phyloP scores from a whole-genome alignment of 129 eudicot genomes.

The Lactuca sativa region DNA sequence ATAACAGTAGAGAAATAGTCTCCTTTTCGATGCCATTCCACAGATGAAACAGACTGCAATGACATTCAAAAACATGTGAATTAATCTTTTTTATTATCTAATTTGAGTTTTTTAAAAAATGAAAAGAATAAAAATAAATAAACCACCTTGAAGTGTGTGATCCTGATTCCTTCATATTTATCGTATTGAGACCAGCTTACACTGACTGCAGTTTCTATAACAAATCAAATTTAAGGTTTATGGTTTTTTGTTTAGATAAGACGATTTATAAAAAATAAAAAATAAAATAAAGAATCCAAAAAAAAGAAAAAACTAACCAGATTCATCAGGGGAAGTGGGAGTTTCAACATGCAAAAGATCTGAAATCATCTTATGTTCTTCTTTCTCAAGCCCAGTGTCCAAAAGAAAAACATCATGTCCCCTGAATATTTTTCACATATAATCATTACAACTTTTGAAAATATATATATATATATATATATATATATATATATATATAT shows the following conservation, averaged over 20 bases:
- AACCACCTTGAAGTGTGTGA: conserved; percentile 79
- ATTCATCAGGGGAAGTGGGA: conserved; percentile 49
- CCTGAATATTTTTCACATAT: conserved; percentile 38
- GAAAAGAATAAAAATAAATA: neutral
- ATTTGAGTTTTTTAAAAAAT: neutral
- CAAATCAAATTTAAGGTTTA: neutral
- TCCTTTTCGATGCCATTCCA: conserved; percentile 99
- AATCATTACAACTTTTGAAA: neutral
- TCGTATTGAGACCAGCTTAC: conserved; percentile 72
- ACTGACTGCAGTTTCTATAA: conserved; percentile 41
- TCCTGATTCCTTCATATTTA: conserved; percentile 64
- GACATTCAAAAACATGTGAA: conserved; percentile 16
- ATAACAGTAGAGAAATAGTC: conserved; percentile 91
- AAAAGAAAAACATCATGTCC: conserved; percentile 75
- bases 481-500: neutral
- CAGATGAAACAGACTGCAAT: conserved; percentile 79
- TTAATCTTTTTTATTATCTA: neutral
- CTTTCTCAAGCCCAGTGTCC: conserved; percentile 70
- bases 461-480: neutral
- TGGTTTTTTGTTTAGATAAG: neutral
- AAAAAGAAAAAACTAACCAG: conserved; percentile 83
- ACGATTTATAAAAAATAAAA: neutral
- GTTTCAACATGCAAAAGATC: conserved; percentile 68
- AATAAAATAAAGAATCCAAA: too few relatives aligned
- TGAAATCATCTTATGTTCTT: conserved; percentile 50